phyloP scores from a whole-genome alignment of 257 asterid genomes.

The Fraxinus americana region DNA sequence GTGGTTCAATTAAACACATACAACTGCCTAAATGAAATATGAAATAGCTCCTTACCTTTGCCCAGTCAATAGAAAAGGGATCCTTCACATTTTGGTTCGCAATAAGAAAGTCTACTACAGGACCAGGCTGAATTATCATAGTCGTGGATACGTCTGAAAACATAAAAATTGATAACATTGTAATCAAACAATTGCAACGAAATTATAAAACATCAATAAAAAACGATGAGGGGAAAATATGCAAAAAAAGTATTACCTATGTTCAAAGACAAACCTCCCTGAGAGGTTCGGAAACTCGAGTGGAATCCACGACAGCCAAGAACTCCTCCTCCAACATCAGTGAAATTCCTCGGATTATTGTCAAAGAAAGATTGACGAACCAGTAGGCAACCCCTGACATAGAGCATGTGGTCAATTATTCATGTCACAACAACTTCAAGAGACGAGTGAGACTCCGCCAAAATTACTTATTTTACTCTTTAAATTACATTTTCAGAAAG shows the following conservation, averaged over 20 bases:
- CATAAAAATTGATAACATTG: conserved; percentile 8
- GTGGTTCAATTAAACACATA: not conserved
- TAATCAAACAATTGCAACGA: conserved; percentile 1
- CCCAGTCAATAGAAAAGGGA: conserved; percentile 78
- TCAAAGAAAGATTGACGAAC: conserved; percentile 89
- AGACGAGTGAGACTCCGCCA: not conserved
- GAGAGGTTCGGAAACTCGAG: conserved; percentile 83
- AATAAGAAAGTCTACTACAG: conserved; percentile 66
- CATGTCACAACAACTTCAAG: not conserved
- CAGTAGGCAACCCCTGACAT: conserved; percentile 78
- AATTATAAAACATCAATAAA: not conserved
- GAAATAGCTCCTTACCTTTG: conserved; percentile 47
- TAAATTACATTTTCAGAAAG: not conserved
- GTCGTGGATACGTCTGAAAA: conserved; percentile 80
- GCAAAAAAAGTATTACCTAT: conserved; percentile 50
- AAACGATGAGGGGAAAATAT: not conserved
- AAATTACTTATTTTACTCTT: not conserved
- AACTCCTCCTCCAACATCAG: conserved; percentile 90
- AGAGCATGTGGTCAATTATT: conserved; percentile 6
- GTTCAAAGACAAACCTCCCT: conserved; percentile 82
- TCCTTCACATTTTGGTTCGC: conserved; percentile 80
- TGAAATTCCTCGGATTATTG: conserved; percentile 65
- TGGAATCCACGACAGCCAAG: conserved; percentile 92
- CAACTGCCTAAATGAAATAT: not conserved
- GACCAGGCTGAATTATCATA: conserved; percentile 87